Base-by-base conservation (phyloP, 73 alveolate genomes). In the Loxodes magnus region DNA sequence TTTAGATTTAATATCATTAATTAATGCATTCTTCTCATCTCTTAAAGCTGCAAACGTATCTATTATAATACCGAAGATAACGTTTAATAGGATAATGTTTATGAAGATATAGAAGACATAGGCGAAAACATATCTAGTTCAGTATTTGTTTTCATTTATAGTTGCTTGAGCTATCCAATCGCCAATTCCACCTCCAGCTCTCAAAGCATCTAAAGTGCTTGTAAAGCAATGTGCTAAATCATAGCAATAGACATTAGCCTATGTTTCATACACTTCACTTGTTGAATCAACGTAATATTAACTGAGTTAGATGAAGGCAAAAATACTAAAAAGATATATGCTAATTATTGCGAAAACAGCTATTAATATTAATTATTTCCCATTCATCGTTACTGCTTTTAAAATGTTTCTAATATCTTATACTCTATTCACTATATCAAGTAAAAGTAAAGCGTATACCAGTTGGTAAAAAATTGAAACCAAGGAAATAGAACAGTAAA, bases 101-200 rank as follows among this genome's bases (percentile, higher is more conserved):
- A 78, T 79, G 17, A 72, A 35, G 64, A 77, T 35, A 60, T 66
- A 83, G 74, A 71, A 83, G 16, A 77, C 41, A 58, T 78, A 50
- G 57, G 72, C 91, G 62, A 66, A 87, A 27, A 73, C 34, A 60
- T 69, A 77, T 57, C 90, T 46, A 0, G 65, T 60, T 66, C 83
- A 73, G 55, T 83, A 83, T 4, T 24, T 7, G 5, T 5, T 15
- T 14, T 71, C 74, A 0, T 9, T 31, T 14, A 28, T 7, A 0
- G 3, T 33, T 4, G 46, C 1, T 34, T 71, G 38, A 16, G 6
- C 43, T 31, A 71, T 23, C 4, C 34, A 34, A 4, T 84, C 96
- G 24, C 96, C 96, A 5, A 79, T 69, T 0, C 93, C 96, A 1
- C 96, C 96, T 10, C 88, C 81, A 27, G 74, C 49, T 70, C 94